These are phyloP conservation scores for Elongisporangium prolatum DNA, from an alignment of 352 stramenopile genomes.

Conservation along the genomic window DNA sequence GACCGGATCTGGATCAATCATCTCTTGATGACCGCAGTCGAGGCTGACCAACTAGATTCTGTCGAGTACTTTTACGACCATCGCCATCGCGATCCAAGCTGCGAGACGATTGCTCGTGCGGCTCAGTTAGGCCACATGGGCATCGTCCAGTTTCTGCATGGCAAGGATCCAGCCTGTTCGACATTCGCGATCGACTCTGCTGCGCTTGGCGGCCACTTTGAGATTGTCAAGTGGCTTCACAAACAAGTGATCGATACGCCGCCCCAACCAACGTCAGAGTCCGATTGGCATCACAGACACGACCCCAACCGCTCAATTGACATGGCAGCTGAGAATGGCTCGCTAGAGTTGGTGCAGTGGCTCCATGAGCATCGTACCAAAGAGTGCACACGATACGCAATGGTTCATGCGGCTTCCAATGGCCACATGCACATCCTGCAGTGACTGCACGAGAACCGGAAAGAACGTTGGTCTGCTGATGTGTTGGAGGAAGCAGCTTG, in stretches of 20 bases:
- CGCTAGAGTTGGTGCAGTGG: slow-evolving; percentile 23
- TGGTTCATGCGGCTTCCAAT: slow-evolving; percentile 17
- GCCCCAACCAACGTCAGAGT: too few species aligned
- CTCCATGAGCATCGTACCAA: slow-evolving; percentile 20
- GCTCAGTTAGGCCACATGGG: slow-evolving; percentile 26
- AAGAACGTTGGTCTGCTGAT: slow-evolving; percentile 22
- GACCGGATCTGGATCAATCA: too few species aligned
- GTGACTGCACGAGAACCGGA: slow-evolving; percentile 20
- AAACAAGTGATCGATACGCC: slow-evolving; percentile 10
- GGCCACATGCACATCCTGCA: slow-evolving; percentile 23
- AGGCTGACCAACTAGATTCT: not conserved
- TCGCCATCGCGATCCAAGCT: not conserved
- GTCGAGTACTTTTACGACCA: not conserved
- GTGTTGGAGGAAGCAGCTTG: slow-evolving; percentile 15
- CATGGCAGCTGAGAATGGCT: slow-evolving; percentile 21
- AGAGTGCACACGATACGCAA: slow-evolving; percentile 25
- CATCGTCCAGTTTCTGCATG: slow-evolving; percentile 25
- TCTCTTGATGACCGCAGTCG: not conserved
- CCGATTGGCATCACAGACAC: not conserved
- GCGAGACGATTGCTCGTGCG: slow-evolving; percentile 2
- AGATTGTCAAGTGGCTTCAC: slow-evolving; percentile 21
- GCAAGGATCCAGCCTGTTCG: slow-evolving; percentile 23
- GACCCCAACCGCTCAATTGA: slow-evolving; percentile 12
- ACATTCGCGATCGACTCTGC: slow-evolving; percentile 24
- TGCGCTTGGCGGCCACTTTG: slow-evolving; percentile 22